Base-by-base conservation (phyloP, 2,329 filamentous ascomycete species). In the Penicillium rolfsii region DNA sequence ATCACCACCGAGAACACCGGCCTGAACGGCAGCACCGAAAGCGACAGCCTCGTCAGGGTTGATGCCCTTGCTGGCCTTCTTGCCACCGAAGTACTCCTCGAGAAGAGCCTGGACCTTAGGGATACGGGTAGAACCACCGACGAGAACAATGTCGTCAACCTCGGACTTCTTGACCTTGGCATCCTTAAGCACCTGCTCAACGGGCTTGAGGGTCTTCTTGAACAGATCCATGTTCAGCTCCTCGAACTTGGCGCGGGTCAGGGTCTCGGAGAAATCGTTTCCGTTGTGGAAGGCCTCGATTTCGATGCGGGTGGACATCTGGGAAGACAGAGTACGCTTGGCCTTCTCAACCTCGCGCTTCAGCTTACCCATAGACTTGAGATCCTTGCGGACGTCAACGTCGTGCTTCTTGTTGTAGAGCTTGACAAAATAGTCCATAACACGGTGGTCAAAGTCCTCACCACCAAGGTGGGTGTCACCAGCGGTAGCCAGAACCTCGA, bases 301-400 rank as follows among this genome's bases (percentile, higher is more conserved):
- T 83, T 98, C 95, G 71, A 97, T 93, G 71, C 91, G 91, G 70
- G 91, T 91, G 68, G 90, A 93, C 89, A 92, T 93, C 84, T 96
- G 92, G 69, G 91, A 95, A 75, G 91, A 97, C 59, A 99, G 89
- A 72, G 93, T 96, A 76, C 95, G 91, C 91, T 99, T 99, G 82
- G 95, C 95, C 89, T 97, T 97, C 82, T 99, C 95, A 71, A 95
- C 94, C 82, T 98, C 95, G 74, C 95, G 93, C 91, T 98, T 98
- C 73, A 99, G 88, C 85, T 98, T 99, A 83, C 93, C 92, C 93
- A 98, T 98, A 70, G 94, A 90, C 91, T 97, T 97, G 69, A 89
- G 83, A 77, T 98, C 93, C 85, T 96, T 96, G 82, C 89, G 91
- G 77, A 98, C 87, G 72, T 99, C 93, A 70, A 96, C 92, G 72